Evolutionary conservation across 345 rosid species (phyloP).

Genomic region (Populus nigra): DNA sequence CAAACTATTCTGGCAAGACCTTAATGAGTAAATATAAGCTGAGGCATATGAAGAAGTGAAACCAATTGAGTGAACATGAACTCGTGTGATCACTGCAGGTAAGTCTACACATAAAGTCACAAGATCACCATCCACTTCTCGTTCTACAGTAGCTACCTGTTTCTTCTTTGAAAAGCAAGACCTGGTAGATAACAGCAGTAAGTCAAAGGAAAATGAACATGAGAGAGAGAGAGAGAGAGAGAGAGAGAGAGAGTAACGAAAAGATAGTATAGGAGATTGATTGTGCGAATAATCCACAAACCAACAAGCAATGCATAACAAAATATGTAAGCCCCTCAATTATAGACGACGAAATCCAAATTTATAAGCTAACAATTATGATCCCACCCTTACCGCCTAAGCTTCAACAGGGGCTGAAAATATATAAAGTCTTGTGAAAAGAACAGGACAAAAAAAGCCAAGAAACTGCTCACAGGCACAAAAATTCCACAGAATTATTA

Average conservation of each 20-base stretch:
- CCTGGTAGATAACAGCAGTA: slow-evolving; percentile 53
- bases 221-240: not conserved
- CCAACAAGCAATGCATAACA: not conserved
- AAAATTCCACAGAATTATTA: too few species aligned
- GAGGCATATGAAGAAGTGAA: not conserved
- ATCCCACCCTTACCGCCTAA: not conserved
- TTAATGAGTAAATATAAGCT: not conserved
- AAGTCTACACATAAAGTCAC: slow-evolving; percentile 72
- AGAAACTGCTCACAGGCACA: not conserved
- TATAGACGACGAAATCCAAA: not conserved
- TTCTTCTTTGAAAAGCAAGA: slow-evolving; percentile 70
- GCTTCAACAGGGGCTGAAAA: not conserved
- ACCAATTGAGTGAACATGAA: not conserved
- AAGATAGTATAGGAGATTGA: not conserved
- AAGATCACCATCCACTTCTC: slow-evolving; percentile 97
- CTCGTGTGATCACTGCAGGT: slow-evolving; percentile 89
- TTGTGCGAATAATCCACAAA: not conserved
- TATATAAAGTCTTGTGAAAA: not conserved
- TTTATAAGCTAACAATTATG: not conserved
- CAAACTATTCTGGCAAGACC: not conserved
- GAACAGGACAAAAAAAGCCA: not conserved
- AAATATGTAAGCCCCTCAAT: not conserved
- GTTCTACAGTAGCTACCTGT: slow-evolving; percentile 64
- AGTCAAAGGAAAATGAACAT: slow-evolving; percentile 4
- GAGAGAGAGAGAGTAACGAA: not conserved